These are phyloP conservation scores for Phytophthora vignae DNA, from an alignment of 352 stramenopile genomes.

Conservation along the genomic window DNA sequence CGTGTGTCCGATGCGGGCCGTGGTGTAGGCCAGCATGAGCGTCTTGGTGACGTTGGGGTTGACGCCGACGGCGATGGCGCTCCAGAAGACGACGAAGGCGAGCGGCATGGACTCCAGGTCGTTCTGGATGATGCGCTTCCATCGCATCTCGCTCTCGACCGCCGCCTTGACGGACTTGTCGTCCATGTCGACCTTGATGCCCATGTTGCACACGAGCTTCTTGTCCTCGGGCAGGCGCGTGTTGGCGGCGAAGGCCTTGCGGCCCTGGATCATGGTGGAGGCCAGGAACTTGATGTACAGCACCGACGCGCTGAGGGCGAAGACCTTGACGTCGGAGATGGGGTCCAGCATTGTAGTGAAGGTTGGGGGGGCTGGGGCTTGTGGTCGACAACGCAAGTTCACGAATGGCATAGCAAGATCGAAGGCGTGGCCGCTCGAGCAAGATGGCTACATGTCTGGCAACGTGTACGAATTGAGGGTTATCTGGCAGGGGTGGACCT, in stretches of 20 bases:
- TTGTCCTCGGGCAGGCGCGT: conserved; percentile 56
- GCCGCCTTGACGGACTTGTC: conserved; percentile 41
- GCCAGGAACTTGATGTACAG: conserved; percentile 74
- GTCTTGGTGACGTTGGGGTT: conserved; percentile 40
- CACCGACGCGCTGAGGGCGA: conserved; percentile 49
- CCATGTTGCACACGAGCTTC: conserved; percentile 39
- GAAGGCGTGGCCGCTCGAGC: background rate
- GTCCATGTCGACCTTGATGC: conserved; percentile 29
- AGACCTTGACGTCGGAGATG: conserved; percentile 41
- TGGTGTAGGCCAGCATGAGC: conserved; percentile 52
- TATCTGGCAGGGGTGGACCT: conserved; percentile 1
- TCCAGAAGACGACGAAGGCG: conserved; percentile 55
- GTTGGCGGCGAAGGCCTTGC: conserved; percentile 54
- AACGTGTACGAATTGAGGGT: background rate
- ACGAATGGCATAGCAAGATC: conserved; percentile 9
- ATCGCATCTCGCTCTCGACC: conserved; percentile 51
- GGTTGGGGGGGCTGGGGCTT: background rate
- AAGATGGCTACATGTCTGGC: conserved; percentile 3
- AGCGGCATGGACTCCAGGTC: conserved; percentile 69
- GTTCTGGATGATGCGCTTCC: conserved; percentile 66
- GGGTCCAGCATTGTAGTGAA: conserved; percentile 13
- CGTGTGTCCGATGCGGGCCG: conserved; percentile 48
- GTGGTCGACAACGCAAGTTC: conserved; percentile 11
- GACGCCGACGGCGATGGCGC: conserved; percentile 45
- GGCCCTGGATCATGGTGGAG: conserved; percentile 54